Evolutionary conservation across 2,329 filamentous ascomycete genomes (phyloP), one percentile per base, ranked within the genome.

Genomic region (Pseudogymnoascus sp.): DNA sequence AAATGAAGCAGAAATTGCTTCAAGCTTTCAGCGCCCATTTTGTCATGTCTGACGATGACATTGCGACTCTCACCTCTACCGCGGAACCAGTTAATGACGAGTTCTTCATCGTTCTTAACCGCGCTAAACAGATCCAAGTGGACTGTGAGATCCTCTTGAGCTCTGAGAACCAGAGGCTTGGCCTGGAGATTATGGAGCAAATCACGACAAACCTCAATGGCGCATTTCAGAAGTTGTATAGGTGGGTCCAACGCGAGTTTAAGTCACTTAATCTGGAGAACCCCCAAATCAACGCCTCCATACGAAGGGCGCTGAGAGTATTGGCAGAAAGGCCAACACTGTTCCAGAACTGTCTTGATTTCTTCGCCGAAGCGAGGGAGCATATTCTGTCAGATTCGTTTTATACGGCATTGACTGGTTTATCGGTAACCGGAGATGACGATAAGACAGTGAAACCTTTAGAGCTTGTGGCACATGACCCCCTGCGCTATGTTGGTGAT

Each of bases 231-330:
- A 99, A 97, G 73, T 82, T 99, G 2, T 97, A 96, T 76, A 87
- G 91, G 69, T 99, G 93, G 93, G 87, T 96, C 18, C 93, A 97
- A 73, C 87, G 89, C 64, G 92, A 97, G 70, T 96, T 99, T 77
- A 96, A 93, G 74, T 88, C 88, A 0, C 77, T 97, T 60, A 96
- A 97, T 73, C 82, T 97, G 7, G 95, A 99, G 72, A 96, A 96
- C 68, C 93, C 93, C 0, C 93, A 96, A 70, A 93, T 97, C 73
- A 93, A 89, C 72, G 84, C 88, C 18, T 88, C 90, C 0, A 93
- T 99, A 66, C 85, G 93, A 61, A 85, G 88, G 63, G 92, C 92
- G 21, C 80, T 99, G 40, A 85, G 92, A 59, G 90, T 96, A 9
- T 81, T 99, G 16, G 92, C 95, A 11, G 95, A 97, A 73, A 80